phyloP scores from a whole-genome alignment of 352 stramenopile species.

The Globisporangium recalcitrans region DNA sequence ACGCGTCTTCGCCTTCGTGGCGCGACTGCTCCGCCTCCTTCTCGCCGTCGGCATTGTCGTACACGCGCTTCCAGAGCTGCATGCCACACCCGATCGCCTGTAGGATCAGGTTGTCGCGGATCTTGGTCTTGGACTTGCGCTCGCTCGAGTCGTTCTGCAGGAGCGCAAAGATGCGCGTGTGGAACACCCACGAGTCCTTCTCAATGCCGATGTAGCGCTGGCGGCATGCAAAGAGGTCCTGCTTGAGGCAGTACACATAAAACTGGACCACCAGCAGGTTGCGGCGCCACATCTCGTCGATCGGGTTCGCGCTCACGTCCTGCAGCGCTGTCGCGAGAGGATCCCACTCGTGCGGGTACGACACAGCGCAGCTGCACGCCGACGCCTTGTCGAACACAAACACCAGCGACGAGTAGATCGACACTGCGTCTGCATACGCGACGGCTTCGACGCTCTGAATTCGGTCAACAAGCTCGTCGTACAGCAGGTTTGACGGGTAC shows the following conservation, averaged over 20 bases:
- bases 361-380: slow-evolving; percentile 51
- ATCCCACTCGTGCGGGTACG: slow-evolving; percentile 71
- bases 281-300: slow-evolving; percentile 56
- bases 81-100: slow-evolving; percentile 46
- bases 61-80: slow-evolving; percentile 64
- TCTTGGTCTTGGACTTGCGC: slow-evolving; percentile 33
- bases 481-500: slow-evolving; percentile 77
- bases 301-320: slow-evolving; percentile 39
- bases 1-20: slow-evolving; percentile 55
- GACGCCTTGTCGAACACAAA: slow-evolving; percentile 78
- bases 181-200: slow-evolving; percentile 45
- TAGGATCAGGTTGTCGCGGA: slow-evolving; percentile 71
- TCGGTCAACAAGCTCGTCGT: slow-evolving; percentile 72
- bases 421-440: slow-evolving; percentile 62
- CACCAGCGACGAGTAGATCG: slow-evolving; percentile 74
- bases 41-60: slow-evolving; percentile 32
- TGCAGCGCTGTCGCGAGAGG: slow-evolving; percentile 53
- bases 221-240: slow-evolving; percentile 56
- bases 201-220: slow-evolving; percentile 45
- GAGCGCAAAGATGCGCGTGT: slow-evolving; percentile 53
- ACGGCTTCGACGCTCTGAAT: slow-evolving; percentile 69
- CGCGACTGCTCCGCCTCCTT: slow-evolving; percentile 19
- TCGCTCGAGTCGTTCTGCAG: slow-evolving; percentile 42
- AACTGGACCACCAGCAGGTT: slow-evolving; percentile 77
- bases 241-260: slow-evolving; percentile 75